Evolutionary conservation across 305 asterid genomes (phyloP).

Genomic region (Fraxinus platypoda): DNA sequence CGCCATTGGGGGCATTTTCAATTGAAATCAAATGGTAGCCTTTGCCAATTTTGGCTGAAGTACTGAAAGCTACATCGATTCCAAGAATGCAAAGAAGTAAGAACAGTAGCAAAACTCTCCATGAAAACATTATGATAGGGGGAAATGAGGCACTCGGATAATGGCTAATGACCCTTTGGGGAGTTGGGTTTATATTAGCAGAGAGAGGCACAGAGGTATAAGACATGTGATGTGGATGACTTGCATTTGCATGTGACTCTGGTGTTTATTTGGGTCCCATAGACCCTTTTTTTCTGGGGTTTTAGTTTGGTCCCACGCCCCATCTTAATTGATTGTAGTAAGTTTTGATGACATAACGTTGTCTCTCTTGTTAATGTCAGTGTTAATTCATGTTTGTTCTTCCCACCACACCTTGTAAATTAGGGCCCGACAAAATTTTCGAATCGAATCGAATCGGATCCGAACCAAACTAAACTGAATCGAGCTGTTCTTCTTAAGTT

Average conservation of each 20-base stretch:
- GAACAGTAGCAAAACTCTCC: background rate
- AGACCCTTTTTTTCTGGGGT: background rate
- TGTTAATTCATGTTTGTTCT: conserved; percentile 5
- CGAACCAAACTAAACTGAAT: too few species aligned
- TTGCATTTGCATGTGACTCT: conserved; percentile 42
- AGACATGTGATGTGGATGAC: conserved; percentile 35
- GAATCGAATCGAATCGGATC: too few species aligned
- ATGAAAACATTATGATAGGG: background rate
- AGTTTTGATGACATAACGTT: background rate
- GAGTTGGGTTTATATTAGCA: conserved; percentile 19
- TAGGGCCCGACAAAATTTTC: too few species aligned
- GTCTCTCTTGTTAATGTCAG: conserved; percentile 21
- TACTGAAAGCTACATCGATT: background rate
- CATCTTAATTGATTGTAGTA: background rate
- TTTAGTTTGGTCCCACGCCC: background rate
- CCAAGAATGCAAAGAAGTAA: background rate
- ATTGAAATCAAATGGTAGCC: conserved; percentile 78
- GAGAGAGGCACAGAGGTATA: background rate
- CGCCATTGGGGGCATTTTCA: conserved; percentile 65
- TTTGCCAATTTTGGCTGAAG: conserved; percentile 51
- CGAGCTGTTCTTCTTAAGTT: too few species aligned
- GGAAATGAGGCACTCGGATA: background rate
- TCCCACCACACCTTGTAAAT: background rate
- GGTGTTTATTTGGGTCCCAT: conserved; percentile 48
- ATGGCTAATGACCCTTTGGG: background rate